Evolutionary conservation across 129 eudicot species (phyloP), one percentile per base, ranked within the genome.

Genomic region (Chrysanthemum lavandulifolium): DNA sequence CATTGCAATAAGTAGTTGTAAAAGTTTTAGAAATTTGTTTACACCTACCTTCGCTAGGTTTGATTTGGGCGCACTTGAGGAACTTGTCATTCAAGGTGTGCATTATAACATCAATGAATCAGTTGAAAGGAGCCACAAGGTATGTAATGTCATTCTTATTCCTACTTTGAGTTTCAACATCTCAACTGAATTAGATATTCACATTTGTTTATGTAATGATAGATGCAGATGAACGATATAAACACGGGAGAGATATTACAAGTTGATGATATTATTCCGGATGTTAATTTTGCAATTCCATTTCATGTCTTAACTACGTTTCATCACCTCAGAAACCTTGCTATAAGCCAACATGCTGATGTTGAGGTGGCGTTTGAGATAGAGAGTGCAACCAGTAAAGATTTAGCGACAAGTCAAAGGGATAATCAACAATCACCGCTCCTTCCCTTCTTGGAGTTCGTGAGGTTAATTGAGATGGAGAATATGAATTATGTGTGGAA

Each of bases 291-390:
- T 21, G 47, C 58, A 68, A 49, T 25, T 27, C 59, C 73, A 68
- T 49, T 53, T 68, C 16, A 68, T 68, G 47, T 52, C 73, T 10
- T 25, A 68, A 21, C 16, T 29, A 25, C 40, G 3, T 14, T 68
- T 6, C 45, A 52, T 68, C 43, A 25, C 18, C 60, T 51, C 25
- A 21, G 0, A 50, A 0, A 2, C 2, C 73, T 68, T 45, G 0
- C 1, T 2, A 1, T 68, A 51, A 0, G n/a, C n/a, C 0, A 0
- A 0, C 21, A 8, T 23, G n/a, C 23, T 1, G 25, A 14, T 13
- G 73, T 31, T 31, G 73, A 68, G 14, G 73, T 68, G 73, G 73
- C 8, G 61, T 68, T 68, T 68, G 43, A 68, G 61, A 51, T 29
- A 29, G 33, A 29, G 33, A 29, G 33, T 29, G 33, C 5, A 29